Percentiles rank a stretch among this genome's conserved stretches.
phyloP scores from a whole-genome alignment of 2,329 filamentous ascomycete species.

The Colletotrichum sp. region DNA sequence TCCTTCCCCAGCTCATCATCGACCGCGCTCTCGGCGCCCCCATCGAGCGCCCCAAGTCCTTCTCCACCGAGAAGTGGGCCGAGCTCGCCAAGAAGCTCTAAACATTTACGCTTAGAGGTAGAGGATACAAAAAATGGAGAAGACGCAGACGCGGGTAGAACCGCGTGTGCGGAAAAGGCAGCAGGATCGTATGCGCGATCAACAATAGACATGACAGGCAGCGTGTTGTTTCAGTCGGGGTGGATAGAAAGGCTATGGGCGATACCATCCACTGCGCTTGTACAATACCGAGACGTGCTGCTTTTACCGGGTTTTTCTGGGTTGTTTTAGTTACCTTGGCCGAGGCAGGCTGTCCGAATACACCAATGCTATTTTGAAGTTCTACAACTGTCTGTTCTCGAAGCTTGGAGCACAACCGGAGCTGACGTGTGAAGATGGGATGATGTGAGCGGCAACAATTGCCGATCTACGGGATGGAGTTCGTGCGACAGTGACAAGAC shows the following conservation, averaged over 20 bases:
- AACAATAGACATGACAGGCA: conserved; percentile 20
- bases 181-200: conserved; percentile 16
- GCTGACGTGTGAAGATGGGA: not conserved
- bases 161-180: conserved; percentile 13
- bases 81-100: conserved; percentile 94
- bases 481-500: not conserved
- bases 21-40: conserved; percentile 96
- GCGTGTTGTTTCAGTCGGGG: conserved; percentile 24
- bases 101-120: conserved; percentile 35
- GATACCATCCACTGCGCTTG: conserved; percentile 25
- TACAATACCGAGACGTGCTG: conserved; percentile 23
- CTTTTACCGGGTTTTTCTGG: conserved; percentile 23
- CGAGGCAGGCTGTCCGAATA: conserved; percentile 18
- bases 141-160: not conserved
- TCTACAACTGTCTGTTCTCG: not conserved
- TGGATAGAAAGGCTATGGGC: conserved; percentile 22
- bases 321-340: conserved; percentile 21
- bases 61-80: conserved; percentile 96
- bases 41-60: conserved; percentile 98
- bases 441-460: not conserved
- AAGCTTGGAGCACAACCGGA: not conserved
- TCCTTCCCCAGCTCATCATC: conserved; percentile 99
- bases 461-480: not conserved
- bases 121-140: not conserved
- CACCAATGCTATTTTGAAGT: conserved; percentile 18